Percentiles rank a stretch among this genome's conserved stretches.
Conservation (phyloP, 1,284 basidiomycete species). For the Leucoagaricus sp. region DNA sequence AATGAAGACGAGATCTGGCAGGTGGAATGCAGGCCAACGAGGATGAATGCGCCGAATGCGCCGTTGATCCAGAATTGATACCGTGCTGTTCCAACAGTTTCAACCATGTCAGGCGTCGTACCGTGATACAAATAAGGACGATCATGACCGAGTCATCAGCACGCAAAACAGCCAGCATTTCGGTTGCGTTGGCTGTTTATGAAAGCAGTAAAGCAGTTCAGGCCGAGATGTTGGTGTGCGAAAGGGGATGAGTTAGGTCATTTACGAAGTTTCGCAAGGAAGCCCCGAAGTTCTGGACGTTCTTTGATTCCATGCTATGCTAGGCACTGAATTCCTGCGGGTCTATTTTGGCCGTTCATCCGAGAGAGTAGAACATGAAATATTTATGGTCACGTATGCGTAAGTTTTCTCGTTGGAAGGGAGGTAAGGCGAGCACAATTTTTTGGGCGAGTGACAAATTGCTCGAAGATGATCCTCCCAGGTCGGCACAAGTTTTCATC, state of each 20-base stretch:
- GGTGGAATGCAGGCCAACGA: background rate
- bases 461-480: background rate
- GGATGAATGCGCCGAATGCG: background rate
- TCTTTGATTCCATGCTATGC: slow-evolving; percentile 17
- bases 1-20: slow-evolving; percentile 8
- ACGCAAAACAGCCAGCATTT: background rate
- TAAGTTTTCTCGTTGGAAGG: background rate
- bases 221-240: slow-evolving; percentile 3
- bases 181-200: background rate
- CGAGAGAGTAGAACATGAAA: background rate
- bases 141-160: background rate
- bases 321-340: slow-evolving; percentile 14
- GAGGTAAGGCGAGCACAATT: background rate
- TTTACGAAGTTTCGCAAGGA: slow-evolving; percentile 12
- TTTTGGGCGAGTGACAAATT: background rate
- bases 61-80: background rate
- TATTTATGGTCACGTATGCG: background rate
- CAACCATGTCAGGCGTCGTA: too few relatives aligned
- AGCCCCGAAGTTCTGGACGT: slow-evolving; percentile 8
- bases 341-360: slow-evolving; percentile 6
- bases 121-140: too few relatives aligned
- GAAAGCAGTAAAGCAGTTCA: background rate
- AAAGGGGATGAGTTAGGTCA: slow-evolving; percentile 5
- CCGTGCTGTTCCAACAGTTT: background rate
- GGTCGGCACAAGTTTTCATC: background rate